Evolutionary conservation across 768 basidiomycete species (phyloP), one percentile per base, ranked within the genome.

Genomic region (Tremella yokohamensis): DNA sequence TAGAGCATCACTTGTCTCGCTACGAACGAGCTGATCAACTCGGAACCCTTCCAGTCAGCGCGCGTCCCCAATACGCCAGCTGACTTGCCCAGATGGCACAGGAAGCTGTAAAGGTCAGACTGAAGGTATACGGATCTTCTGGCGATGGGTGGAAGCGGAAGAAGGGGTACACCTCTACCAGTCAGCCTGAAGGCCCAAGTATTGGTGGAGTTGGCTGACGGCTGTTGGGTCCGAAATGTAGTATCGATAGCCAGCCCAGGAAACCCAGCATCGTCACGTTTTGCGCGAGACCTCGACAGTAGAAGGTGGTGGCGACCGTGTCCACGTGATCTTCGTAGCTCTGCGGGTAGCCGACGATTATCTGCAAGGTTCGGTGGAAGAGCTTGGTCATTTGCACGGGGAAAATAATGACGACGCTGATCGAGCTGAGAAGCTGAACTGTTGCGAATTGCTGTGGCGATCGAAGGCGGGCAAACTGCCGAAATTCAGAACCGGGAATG

Each of bases 71-170:
- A n/a, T n/a, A n/a, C n/a, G n/a, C n/a, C n/a, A n/a, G n/a, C 11
- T 25, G 18, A 52, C 69, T 60, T 44, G 75, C 76, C 76, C 76
- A 77, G 44, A 80, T 77, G 44, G 76, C 72, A 18, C 70, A 64
- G 16, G 77, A 78, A 3, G 79, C 79, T 13, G 69, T 66, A 47
- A 78, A 75, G 0, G 79, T 80, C 49, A 79, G 63, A 11, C 72
- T 66, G 57, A 78, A 80, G 2, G 77, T 80, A 65, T 80, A 80
- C 1, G 79, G 79, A 54, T 79, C 79, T 40, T 75, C 73, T 3
- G 67, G 65, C 2, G 70, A 68, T 1, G 66, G 66, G 13, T 65
- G 65, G 58, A 80, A 78, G 11, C 69, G 55, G 69, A 80, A 80
- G 76, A 79, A 79, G 2, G 79, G 79, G 62, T 79, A 80, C 54